A percentile compares a stretch with the other conserved stretches of the same genome.
Evolutionary conservation across 441 rosid species (phyloP).

Genomic region (Brassica hybrid): DNA sequence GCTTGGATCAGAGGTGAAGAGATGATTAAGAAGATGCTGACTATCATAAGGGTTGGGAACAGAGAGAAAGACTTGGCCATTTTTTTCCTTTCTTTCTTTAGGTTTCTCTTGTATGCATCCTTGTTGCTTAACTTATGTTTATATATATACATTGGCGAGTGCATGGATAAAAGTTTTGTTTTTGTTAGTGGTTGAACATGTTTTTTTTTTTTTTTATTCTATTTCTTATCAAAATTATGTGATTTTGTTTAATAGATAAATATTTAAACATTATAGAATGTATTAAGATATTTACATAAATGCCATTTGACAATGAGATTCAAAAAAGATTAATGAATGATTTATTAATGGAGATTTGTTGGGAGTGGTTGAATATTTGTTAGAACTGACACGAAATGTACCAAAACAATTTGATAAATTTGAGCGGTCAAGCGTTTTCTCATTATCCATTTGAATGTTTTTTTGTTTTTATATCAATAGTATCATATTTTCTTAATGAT

Average conservation of each 20-base stretch:
- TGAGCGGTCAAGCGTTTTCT: constrained; percentile 32
- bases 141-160: constrained; percentile 30
- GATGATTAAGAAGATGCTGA: constrained; percentile 40
- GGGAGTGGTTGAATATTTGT: constrained; percentile 46
- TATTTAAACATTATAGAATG: background rate
- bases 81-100: background rate
- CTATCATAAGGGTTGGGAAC: constrained; percentile 32
- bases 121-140: constrained; percentile 10
- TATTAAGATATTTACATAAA: background rate
- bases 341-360: constrained; percentile 30
- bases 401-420: constrained; percentile 24
- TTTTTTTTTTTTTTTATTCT: background rate
- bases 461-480: background rate
- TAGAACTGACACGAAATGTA: constrained; percentile 32
- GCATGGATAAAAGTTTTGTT: constrained; percentile 22
- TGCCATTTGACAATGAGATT: constrained; percentile 18
- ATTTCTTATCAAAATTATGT: background rate
- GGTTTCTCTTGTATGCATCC: too few species aligned
- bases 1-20: constrained; percentile 39
- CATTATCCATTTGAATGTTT: constrained; percentile 39
- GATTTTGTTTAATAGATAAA: background rate
- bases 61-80: constrained; percentile 49
- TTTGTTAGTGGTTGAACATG: constrained; percentile 29
- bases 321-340: constrained; percentile 4
- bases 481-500: constrained; percentile 6